phyloP scores from a whole-genome alignment of 2,329 filamentous ascomycete genomes.

The Triangularia setosa region DNA sequence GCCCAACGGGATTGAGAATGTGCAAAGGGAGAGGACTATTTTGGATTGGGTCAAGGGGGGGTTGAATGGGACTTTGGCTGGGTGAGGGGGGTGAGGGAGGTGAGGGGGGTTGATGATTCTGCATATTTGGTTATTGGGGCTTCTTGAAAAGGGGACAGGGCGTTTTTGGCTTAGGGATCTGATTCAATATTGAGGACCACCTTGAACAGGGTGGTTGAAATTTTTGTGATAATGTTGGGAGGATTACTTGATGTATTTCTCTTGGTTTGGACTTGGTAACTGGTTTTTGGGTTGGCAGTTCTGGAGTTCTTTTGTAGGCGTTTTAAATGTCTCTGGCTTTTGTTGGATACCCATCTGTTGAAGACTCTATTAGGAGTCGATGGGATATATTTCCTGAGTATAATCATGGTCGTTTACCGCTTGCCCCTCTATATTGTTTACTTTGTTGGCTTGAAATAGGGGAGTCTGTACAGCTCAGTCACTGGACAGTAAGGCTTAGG shows the following conservation, averaged over 20 bases:
- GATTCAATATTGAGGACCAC: background rate
- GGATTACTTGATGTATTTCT: background rate
- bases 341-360: background rate
- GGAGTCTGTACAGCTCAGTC: no score
- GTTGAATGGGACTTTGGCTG: slow-evolving; percentile 1
- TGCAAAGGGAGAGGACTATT: slow-evolving; percentile 9
- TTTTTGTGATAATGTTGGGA: background rate
- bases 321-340: background rate
- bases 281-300: background rate
- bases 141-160: background rate
- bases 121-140: background rate
- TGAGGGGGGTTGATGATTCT: background rate
- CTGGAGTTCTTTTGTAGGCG: background rate
- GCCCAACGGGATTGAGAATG: slow-evolving; percentile 13
- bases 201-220: background rate
- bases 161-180: background rate
- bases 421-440: background rate
- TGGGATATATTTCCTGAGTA: background rate
- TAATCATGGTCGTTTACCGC: background rate
- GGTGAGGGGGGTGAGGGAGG: background rate
- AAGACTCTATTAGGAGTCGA: background rate
- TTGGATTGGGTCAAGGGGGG: slow-evolving; percentile 14
- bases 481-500: background rate
- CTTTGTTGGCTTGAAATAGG: background rate
- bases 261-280: background rate